These are phyloP conservation scores for maize (Zea mays) DNA, from an alignment of 176 grass and related monocot genomes.

Conservation along the genomic window DNA sequence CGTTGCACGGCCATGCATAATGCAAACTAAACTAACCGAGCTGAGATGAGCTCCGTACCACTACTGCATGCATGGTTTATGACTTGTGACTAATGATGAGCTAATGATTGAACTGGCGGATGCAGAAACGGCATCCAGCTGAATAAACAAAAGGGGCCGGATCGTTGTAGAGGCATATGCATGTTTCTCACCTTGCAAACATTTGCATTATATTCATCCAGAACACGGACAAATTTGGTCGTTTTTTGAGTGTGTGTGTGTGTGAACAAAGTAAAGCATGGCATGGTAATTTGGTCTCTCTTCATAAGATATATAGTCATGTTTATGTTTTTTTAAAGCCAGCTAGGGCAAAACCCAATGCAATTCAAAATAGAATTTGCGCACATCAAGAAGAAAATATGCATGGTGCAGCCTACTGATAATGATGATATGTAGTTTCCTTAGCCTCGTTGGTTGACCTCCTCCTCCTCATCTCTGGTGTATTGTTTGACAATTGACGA, in stretches of 20 bases:
- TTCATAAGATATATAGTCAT: background rate
- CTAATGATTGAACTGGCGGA: background rate
- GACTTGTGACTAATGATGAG: background rate
- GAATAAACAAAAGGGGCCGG: background rate
- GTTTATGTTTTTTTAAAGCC: background rate
- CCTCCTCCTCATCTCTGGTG: too few species aligned
- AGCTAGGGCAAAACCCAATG: background rate
- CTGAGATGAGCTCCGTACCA: too few species aligned
- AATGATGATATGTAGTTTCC: too few species aligned
- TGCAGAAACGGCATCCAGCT: background rate
- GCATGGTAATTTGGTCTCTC: background rate
- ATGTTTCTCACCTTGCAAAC: background rate
- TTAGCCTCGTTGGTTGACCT: too few species aligned
- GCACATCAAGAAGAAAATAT: background rate
- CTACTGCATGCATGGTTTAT: too few species aligned
- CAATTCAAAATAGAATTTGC: background rate
- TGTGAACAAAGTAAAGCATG: background rate
- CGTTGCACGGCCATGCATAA: too few species aligned
- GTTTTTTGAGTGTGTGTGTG: too few species aligned
- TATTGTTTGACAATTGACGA: background rate
- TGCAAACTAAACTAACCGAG: too few species aligned
- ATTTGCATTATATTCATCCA: background rate
- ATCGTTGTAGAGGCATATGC: too few species aligned
- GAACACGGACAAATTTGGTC: background rate
- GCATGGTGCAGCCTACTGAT: background rate